Evolutionary conservation across 352 stramenopile genomes (phyloP).

Genomic region (Plasmopara muralis): DNA sequence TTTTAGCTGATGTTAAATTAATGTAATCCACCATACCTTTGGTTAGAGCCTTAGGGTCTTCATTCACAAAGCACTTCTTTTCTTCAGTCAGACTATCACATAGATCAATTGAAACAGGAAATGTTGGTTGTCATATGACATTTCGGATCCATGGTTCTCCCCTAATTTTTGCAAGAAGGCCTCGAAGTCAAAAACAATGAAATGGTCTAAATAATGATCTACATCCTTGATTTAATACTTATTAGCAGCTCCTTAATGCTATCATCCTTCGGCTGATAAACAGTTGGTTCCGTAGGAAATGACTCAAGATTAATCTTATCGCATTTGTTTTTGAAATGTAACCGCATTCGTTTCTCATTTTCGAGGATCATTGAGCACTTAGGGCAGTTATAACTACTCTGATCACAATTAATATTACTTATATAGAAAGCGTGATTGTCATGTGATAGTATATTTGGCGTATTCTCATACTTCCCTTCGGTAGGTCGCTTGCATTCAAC

Average conservation of each 20-base stretch:
- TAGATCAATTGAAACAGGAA: slow-evolving; percentile 7
- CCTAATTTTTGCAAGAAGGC: not conserved
- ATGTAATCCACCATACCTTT: slow-evolving; percentile 9
- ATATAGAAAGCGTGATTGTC: slow-evolving; percentile 1
- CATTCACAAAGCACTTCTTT: slow-evolving; percentile 13
- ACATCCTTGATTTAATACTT: slow-evolving; percentile 1
- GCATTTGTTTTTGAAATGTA: not conserved
- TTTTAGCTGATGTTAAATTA: not conserved
- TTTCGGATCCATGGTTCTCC: slow-evolving; percentile 2
- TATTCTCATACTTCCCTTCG: not conserved
- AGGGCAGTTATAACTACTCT: not conserved
- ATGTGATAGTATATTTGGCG: not conserved
- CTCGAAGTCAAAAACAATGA: not conserved
- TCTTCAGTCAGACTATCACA: slow-evolving; percentile 13
- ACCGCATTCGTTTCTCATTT: not conserved
- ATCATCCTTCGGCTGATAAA: not conserved
- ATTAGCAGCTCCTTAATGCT: not conserved
- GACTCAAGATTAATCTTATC: not conserved
- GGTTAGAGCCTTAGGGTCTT: not conserved
- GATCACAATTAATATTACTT: not conserved
- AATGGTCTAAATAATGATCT: not conserved
- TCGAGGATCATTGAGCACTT: not conserved
- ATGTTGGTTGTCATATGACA: slow-evolving; percentile 1
- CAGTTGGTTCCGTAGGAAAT: not conserved
- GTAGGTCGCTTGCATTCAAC: not conserved